Percentiles rank a stretch among this genome's conserved stretches.
Evolutionary conservation across 805 yeast species (phyloP).

Genomic region (Cyberlindnera saturnus): DNA sequence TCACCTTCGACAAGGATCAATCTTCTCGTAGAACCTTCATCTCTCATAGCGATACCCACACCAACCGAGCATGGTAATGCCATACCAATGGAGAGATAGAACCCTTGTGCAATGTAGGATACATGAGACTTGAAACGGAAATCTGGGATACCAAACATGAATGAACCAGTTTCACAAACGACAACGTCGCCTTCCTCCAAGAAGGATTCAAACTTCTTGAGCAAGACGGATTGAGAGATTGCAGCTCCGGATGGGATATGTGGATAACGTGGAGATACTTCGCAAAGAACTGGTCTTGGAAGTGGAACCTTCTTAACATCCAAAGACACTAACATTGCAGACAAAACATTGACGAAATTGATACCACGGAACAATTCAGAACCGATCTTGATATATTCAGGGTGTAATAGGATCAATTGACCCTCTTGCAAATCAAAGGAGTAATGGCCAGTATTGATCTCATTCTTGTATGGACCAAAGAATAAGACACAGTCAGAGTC

Average conservation of each 20-base stretch:
- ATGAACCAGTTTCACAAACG: conserved; percentile 80
- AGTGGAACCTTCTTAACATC: conserved; percentile 24
- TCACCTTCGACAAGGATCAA: conserved; percentile 80
- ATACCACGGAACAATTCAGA: conserved; percentile 34
- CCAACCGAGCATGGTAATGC: conserved; percentile 87
- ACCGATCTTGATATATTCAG: conserved; percentile 46
- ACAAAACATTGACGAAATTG: conserved; percentile 46
- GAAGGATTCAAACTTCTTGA: conserved; percentile 34
- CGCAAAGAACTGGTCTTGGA: conserved; percentile 9
- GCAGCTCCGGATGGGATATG: conserved; percentile 22
- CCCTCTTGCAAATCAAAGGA: conserved; percentile 39
- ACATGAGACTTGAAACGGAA: conserved; percentile 51
- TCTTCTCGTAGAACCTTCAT: conserved; percentile 43
- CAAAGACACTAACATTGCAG: conserved; percentile 33
- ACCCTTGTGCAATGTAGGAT: conserved; percentile 56
- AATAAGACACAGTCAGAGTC: conserved; percentile 62
- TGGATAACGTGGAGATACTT: conserved; percentile 19
- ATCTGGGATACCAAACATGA: conserved; percentile 73
- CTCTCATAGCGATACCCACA: conserved; percentile 65
- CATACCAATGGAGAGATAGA: conserved; percentile 82
- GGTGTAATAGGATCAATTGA: conserved; percentile 44
- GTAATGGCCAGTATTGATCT: conserved; percentile 65
- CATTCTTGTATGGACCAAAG: conserved; percentile 64
- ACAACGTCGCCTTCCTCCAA: conserved; percentile 61
- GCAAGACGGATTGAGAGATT: conserved; percentile 42